phyloP scores from a whole-genome alignment of 2,329 filamentous ascomycete genomes.

The Alternaria gaisen region DNA sequence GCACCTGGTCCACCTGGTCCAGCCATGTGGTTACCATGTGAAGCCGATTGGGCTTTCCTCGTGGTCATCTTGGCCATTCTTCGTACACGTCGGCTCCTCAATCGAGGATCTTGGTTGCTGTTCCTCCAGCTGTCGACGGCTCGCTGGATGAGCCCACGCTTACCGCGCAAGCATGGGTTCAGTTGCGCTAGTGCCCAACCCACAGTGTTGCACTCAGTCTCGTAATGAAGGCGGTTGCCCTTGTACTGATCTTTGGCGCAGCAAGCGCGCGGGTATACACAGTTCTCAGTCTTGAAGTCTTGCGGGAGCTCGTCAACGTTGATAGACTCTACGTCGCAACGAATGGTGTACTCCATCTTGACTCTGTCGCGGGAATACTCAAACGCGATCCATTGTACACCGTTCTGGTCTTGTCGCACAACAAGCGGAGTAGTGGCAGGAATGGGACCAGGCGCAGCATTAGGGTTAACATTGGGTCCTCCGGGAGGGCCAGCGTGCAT shows the following conservation, averaged over 20 bases:
- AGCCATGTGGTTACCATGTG: constrained; percentile 71
- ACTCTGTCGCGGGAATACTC: constrained; percentile 97
- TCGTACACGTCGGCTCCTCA: constrained; percentile 89
- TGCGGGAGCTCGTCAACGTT: constrained; percentile 83
- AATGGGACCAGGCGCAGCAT: constrained; percentile 93
- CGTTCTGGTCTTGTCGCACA: constrained; percentile 92
- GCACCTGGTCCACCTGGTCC: constrained; percentile 69
- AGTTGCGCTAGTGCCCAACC: constrained; percentile 97
- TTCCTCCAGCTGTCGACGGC: constrained; percentile 99
- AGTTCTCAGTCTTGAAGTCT: constrained; percentile 98
- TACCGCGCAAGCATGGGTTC: constrained; percentile 89
- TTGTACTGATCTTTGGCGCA: constrained; percentile 96
- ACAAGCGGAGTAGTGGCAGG: constrained; percentile 95
- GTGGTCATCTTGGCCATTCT: constrained; percentile 96
- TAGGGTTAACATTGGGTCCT: constrained; percentile 74
- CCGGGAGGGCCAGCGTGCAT: constrained; percentile 52
- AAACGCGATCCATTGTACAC: constrained; percentile 98
- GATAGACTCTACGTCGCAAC: constrained; percentile 96
- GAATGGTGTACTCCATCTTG: constrained; percentile 99
- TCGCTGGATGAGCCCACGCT: constrained; percentile 93
- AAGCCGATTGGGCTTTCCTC: constrained; percentile 73
- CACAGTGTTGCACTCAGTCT: constrained; percentile 99
- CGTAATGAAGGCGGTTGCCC: constrained; percentile 93
- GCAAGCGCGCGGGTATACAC: constrained; percentile 94
- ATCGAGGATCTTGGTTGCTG: constrained; percentile 93